Evolutionary conservation across 441 rosid genomes (phyloP).

Genomic region (Geranium incanum): DNA sequence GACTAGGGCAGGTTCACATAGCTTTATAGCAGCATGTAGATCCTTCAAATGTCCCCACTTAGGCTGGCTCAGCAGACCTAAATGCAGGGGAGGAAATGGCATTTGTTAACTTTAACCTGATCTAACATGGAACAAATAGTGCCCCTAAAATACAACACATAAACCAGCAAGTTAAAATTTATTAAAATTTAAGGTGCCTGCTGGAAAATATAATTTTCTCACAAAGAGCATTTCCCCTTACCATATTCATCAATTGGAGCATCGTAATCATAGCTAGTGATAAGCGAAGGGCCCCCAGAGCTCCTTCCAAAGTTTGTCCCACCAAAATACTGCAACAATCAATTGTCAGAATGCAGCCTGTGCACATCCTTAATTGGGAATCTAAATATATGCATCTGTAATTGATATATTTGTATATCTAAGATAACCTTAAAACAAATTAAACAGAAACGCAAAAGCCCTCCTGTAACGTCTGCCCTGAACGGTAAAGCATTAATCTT

Average conservation of each 20-base stretch:
- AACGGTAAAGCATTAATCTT: not conserved
- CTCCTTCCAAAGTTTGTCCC: conserved; percentile 87
- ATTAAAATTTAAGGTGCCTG: not conserved
- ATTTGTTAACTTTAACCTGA: not conserved
- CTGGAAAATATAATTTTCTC: not conserved
- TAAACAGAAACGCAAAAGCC: not conserved
- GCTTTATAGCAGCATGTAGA: conserved; percentile 64
- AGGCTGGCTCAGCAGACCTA: conserved; percentile 63
- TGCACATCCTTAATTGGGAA: not conserved
- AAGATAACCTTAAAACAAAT: not conserved
- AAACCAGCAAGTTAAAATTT: not conserved
- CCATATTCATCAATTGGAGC: conserved; percentile 32
- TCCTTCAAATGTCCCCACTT: conserved; percentile 72
- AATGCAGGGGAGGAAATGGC: conserved; percentile 5
- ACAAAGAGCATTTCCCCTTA: conserved; percentile 68
- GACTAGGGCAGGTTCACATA: conserved; percentile 56
- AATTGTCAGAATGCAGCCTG: not conserved
- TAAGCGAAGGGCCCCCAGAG: conserved; percentile 43
- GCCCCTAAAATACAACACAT: not conserved
- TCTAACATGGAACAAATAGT: not conserved
- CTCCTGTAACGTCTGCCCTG: not conserved
- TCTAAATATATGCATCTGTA: not conserved
- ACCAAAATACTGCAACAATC: conserved; percentile 46
- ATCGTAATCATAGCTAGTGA: conserved; percentile 69
- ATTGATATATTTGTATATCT: not conserved